Base-by-base conservation (phyloP, 2,329 filamentous ascomycete species). In the Phialophora expanda region DNA sequence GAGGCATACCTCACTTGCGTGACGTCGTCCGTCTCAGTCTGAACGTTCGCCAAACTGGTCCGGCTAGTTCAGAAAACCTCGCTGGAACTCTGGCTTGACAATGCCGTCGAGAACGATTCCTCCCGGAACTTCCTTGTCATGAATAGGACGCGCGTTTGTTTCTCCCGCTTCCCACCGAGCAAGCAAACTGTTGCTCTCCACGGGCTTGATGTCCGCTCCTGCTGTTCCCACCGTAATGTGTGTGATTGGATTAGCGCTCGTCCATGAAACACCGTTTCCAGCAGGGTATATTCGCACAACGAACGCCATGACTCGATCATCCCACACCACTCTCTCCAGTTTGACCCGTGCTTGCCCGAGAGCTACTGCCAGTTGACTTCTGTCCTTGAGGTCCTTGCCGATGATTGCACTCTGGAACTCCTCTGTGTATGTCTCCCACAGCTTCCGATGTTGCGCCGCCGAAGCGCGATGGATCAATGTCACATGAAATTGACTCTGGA, bases 141-240 rank as follows among this genome's bases (percentile, higher is more conserved):
- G 78, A 62, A 88, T 86, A 26, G 50, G 65, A 14, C 58, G 54
- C 0, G 84, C 85, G 4, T 77, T 83, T n/a, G 78, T 75, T 6
- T 76, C 79, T 2, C 77, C 77, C 68, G 89, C 83, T 67, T 95
- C 75, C 94, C 94, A 98, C 66, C 83, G 82, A 69, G 83, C 83
- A 65, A 99, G 78, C 74, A 99, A 73, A 66, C 92, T 89, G 75
- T 99, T 99, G 80, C 93, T 96, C 82, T 99, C 94, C 78, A 91
- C 93, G 0, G 95, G 94, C 81, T 97, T 98, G 73, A 98, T 87
- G 7, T 83, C 78, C 55, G 83, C 78, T 70, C 88, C 85, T 9
- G 88, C 86, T 0, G 95, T 99, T 22, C 95, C 95, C 7, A 98
- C 84, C 0, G 95, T 99, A 66, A 99, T 87, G 76, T 99, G 95